Evolutionary conservation across 768 basidiomycete genomes (phyloP).

Genomic region (Psilocybe cubensis): DNA sequence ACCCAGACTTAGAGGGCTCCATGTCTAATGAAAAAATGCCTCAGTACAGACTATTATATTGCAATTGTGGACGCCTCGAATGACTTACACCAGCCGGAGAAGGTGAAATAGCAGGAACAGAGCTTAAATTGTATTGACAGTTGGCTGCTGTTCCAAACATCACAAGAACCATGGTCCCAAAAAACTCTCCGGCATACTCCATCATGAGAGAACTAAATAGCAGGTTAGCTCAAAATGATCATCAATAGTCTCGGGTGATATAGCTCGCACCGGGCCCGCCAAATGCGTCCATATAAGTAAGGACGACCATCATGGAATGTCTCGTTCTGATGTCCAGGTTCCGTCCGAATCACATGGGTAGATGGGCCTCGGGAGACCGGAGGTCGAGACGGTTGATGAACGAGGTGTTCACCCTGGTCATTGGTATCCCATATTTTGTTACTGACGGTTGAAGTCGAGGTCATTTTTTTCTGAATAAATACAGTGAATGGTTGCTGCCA

Average conservation of each 20-base stretch:
- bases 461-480: background rate
- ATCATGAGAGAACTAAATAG: conserved; percentile 1
- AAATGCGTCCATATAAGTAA: background rate
- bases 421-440: background rate
- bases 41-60: too few relatives aligned
- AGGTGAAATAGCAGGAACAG: conserved; percentile 35
- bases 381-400: background rate
- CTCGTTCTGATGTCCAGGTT: background rate
- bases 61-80: background rate
- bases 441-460: background rate
- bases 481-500: background rate
- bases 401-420: background rate
- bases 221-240: background rate
- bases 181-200: conserved; percentile 48
- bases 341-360: background rate
- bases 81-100: background rate
- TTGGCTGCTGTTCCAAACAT: conserved; percentile 56
- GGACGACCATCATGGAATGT: background rate
- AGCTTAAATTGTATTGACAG: conserved; percentile 53
- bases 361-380: background rate
- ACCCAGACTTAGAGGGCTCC: background rate
- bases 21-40: background rate
- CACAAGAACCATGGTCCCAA: conserved; percentile 54
- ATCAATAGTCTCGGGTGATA: background rate
- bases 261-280: background rate